Evolutionary conservation across 1,284 basidiomycete species (phyloP), one percentile per base, ranked within the genome.

Genomic region (Ustilago nuda): DNA sequence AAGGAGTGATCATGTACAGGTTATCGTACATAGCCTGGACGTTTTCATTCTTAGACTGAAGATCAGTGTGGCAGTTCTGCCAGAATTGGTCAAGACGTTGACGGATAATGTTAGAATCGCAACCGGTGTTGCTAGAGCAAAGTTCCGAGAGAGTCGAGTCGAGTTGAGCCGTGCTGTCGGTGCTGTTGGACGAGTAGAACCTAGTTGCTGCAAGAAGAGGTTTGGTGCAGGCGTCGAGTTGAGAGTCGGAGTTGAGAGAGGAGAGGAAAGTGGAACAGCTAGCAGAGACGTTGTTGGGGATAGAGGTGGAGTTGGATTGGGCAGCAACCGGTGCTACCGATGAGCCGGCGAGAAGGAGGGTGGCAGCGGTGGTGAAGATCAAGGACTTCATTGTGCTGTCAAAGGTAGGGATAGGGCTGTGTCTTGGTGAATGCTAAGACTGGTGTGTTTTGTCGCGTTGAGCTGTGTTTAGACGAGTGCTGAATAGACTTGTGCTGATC

Each of bases 1-100:
- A 72, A 12, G 82, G 82, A 8, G 66, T 82, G 56, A 83, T 72
- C 70, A 83, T 76, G 73, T 83, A 83, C 33, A 83, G 62, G 58
- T 76, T 77, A 57, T 83, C 82, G 63, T 83, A 83, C 63, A 76
- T 66, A 55, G 78, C 61, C 54, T 66, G 64, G 1, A 83, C 76
- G 2, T 37, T 55, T 11, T 65, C 46, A 23, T 73, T 76, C 19
- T 76, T 61, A 27, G 30, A 52, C 73, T 79, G 70, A 8, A 82
- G 61, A 50, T 82, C 81, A 5, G 76, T 64, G 37, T 51, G 61
- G 60, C 81, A 82, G 51, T 56, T 71, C 17, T 69, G 69, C 72
- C 75, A 82, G 63, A 81, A 81, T 52, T 78, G 39, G 54, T 61
- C 63, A n/a, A 82, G 59, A 54, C 74, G 57, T 27, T 52, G 53